Conservation (phyloP, 768 basidiomycete species). For the Tylopilus vinaceipallidus region DNA sequence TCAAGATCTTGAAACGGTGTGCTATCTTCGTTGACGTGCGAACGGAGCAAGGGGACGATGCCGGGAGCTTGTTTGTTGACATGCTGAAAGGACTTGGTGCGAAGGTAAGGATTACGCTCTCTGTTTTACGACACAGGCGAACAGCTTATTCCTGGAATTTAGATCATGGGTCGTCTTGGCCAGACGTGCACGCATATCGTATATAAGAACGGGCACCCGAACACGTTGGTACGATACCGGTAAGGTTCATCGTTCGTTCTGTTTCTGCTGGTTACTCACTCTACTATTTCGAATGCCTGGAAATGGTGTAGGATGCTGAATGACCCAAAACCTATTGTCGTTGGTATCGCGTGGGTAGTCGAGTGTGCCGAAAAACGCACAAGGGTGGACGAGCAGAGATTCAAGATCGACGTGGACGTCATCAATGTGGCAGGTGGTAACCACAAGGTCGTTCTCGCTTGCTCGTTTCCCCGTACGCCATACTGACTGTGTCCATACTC, state of each 20-base stretch:
- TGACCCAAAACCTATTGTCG: slow-evolving; percentile 69
- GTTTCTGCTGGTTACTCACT: no score
- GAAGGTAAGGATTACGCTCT: slow-evolving; percentile 47
- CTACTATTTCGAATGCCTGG: no score
- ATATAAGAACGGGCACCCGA: slow-evolving; percentile 77
- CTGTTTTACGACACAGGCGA: neutral
- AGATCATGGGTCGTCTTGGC: slow-evolving; percentile 66
- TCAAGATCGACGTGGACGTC: slow-evolving; percentile 59
- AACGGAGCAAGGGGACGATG: slow-evolving; percentile 74
- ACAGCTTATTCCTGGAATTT: neutral
- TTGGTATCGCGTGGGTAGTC: slow-evolving; percentile 89
- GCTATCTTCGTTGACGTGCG: slow-evolving; percentile 82
- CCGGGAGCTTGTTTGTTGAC: slow-evolving; percentile 76
- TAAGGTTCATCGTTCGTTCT: slow-evolving; percentile 28
- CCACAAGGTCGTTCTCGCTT: slow-evolving; percentile 51
- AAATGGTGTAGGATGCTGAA: slow-evolving; percentile 46
- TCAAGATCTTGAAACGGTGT: slow-evolving; percentile 68
- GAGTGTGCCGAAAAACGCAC: slow-evolving; percentile 72
- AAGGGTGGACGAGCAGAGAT: slow-evolving; percentile 62
- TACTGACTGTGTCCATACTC: neutral
- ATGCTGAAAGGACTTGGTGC: slow-evolving; percentile 82
- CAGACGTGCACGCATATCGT: slow-evolving; percentile 81
- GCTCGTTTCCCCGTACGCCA: neutral
- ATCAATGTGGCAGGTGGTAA: slow-evolving; percentile 56
- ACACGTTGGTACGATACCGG: slow-evolving; percentile 74